phyloP scores from a whole-genome alignment of 495 filamentous ascomycete genomes.

The Immersiella caudata region DNA sequence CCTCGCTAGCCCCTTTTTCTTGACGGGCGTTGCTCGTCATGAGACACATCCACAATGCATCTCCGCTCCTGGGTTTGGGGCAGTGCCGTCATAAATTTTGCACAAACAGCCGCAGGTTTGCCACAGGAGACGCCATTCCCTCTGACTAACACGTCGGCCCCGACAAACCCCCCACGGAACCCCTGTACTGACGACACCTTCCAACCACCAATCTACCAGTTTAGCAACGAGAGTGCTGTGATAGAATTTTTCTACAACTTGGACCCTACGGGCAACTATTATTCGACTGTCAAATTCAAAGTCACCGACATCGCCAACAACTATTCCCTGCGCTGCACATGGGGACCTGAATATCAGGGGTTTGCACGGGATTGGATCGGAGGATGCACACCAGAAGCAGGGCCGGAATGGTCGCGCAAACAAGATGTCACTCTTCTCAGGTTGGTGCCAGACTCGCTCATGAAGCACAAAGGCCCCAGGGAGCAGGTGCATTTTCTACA shows the following conservation, averaged over 20 bases:
- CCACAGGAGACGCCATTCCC: too few relatives aligned
- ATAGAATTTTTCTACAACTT: background rate
- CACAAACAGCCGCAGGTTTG: too few relatives aligned
- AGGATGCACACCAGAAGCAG: background rate
- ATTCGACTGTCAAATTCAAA: background rate
- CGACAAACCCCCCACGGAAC: background rate
- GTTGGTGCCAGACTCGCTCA: background rate
- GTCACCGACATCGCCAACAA: background rate
- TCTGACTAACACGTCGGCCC: too few relatives aligned
- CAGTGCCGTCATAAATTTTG: too few relatives aligned
- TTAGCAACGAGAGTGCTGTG: background rate
- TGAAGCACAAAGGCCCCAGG: background rate
- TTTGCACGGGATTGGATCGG: background rate
- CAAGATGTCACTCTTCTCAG: background rate
- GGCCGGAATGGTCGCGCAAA: background rate
- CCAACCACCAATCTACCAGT: background rate
- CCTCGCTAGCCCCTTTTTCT: too few relatives aligned
- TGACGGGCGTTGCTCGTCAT: too few relatives aligned
- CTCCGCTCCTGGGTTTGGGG: too few relatives aligned
- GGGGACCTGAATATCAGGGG: background rate
- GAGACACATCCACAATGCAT: too few relatives aligned
- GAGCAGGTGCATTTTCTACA: background rate
- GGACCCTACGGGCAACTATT: background rate
- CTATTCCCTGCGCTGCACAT: conserved; percentile 1
- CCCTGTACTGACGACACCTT: background rate